phyloP scores from a whole-genome alignment of 2,329 filamentous ascomycete genomes.

The Hirsutella thompsonii region DNA sequence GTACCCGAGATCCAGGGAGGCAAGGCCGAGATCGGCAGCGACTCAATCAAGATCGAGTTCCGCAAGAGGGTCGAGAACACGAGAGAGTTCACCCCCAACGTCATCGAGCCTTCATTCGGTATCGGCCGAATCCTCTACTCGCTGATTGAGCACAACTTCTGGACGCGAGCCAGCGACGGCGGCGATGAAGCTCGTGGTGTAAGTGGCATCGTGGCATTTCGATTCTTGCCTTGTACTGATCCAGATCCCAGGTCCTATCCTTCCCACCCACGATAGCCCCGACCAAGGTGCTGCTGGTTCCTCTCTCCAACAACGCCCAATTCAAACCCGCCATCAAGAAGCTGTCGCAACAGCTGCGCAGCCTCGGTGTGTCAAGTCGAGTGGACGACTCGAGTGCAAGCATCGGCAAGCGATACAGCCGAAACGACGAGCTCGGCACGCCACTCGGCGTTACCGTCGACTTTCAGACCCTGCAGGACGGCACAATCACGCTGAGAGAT shows the following conservation, averaged over 20 bases:
- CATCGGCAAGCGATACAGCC: conserved; percentile 88
- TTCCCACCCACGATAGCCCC: conserved; percentile 62
- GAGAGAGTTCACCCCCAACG: conserved; percentile 87
- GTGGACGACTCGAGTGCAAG: conserved; percentile 84
- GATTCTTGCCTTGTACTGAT: conserved; percentile 4
- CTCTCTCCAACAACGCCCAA: conserved; percentile 66
- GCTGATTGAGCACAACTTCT: conserved; percentile 90
- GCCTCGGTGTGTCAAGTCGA: conserved; percentile 65
- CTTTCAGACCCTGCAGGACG: conserved; percentile 87
- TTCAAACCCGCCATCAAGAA: conserved; percentile 68
- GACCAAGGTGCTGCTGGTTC: conserved; percentile 87
- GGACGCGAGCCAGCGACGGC: conserved; percentile 56
- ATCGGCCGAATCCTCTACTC: conserved; percentile 91
- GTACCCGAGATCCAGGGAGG: conserved; percentile 55
- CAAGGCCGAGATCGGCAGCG: conserved; percentile 67
- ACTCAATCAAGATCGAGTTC: conserved; percentile 74
- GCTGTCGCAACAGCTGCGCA: conserved; percentile 64
- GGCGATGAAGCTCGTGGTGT: conserved; percentile 70
- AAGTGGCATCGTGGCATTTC: conserved; percentile 27
- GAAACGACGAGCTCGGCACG: conserved; percentile 92
- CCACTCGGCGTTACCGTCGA: conserved; percentile 90
- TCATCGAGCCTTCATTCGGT: conserved; percentile 95
- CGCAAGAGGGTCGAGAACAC: conserved; percentile 70
- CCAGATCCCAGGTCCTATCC: conserved; percentile 31
- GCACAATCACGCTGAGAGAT: conserved; percentile 76